Percentiles rank a stretch among this genome's conserved stretches.
Evolutionary conservation across 192 early-diverging fungal species (phyloP).

Genomic region (Gamsiella multidivaricata): DNA sequence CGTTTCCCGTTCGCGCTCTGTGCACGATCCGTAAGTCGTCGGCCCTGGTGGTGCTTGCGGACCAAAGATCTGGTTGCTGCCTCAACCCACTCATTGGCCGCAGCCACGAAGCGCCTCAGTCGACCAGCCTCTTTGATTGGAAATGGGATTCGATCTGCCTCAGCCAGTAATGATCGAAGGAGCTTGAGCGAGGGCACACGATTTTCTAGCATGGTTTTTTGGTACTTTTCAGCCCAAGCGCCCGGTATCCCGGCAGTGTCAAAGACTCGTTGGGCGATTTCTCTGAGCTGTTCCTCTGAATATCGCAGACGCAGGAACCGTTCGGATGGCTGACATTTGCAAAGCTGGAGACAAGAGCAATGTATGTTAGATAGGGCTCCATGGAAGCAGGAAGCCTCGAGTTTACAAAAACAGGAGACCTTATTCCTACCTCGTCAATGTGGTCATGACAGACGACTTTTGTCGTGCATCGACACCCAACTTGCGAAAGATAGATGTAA

Average conservation of each 20-base stretch:
- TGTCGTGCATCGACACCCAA: constrained; percentile 69
- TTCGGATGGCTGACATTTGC: constrained; percentile 44
- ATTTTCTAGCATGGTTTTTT: constrained; percentile 37
- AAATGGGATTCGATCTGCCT: constrained; percentile 54
- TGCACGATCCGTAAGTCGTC: constrained; percentile 26
- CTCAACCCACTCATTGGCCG: constrained; percentile 59
- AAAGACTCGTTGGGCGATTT: constrained; percentile 26
- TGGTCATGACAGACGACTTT: constrained; percentile 78
- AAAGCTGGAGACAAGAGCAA: constrained; percentile 32
- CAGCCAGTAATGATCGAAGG: constrained; percentile 53
- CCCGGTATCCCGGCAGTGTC: constrained; percentile 44
- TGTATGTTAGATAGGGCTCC: neutral
- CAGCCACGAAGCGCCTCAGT: constrained; percentile 50
- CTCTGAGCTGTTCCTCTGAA: constrained; percentile 55
- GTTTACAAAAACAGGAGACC: neutral
- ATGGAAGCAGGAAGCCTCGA: neutral
- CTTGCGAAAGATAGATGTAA: constrained; percentile 77
- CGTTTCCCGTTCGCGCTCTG: constrained; percentile 35
- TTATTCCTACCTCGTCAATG: constrained; percentile 27
- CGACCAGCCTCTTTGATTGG: constrained; percentile 48
- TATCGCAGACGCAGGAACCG: constrained; percentile 49
- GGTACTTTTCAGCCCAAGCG: constrained; percentile 49
- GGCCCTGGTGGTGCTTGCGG: constrained; percentile 55
- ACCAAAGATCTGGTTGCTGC: constrained; percentile 53
- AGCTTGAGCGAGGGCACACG: constrained; percentile 54